Base-by-base conservation (phyloP, 2,329 filamentous ascomycete genomes). In the Paracorniculantispora psalliotae region DNA sequence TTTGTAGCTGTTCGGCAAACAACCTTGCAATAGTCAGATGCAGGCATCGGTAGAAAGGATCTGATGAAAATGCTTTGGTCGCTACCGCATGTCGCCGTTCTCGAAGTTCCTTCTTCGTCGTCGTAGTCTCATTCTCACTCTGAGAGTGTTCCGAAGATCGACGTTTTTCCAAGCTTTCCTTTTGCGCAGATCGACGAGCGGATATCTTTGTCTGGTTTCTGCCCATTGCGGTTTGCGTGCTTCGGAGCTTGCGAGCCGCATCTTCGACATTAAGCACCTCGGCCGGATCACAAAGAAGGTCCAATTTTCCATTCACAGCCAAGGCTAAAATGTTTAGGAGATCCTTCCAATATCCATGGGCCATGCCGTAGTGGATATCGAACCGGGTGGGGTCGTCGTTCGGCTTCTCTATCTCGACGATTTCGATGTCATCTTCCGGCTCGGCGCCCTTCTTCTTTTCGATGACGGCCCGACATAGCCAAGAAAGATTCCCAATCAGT, bases 271-370 rank as follows among this genome's bases (percentile, higher is more conserved):
- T 79, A 19, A 81, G 67, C 5, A 81, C 64, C 0, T 71, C 66
- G 1, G 63, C 63, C 2, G 76, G 77, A 28, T 80, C 63, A 2
- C 71, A 70, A 13, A 75, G 65, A 6, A 72, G 71, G 15, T 73
- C 68, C 13, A 86, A 73, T 65, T 79, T 71, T 23, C 73, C 71
- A 53, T 81, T 78, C 25, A 74, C 79, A 0, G 77, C 76, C 2
- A 86, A 72, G 1, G 75, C 79, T 0, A 86, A 72, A 2, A 86
- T 73, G 63, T 85, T 86, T 2, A 85, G 70, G 3, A 85, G 70
- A 64, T 86, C 82, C 63, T 86, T 85, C 81, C 82, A 86, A 68
- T 85, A 86, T 0, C 83, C 82, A 54, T 86, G 83, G 4, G 83
- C 72, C 2, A 82, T 75, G 0, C 79, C 78, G 39, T 80, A 67